Evolutionary conservation across 73 alveolate species (phyloP), one percentile per base, ranked within the genome.

Genomic region (Paramecium sexaurelia): DNA sequence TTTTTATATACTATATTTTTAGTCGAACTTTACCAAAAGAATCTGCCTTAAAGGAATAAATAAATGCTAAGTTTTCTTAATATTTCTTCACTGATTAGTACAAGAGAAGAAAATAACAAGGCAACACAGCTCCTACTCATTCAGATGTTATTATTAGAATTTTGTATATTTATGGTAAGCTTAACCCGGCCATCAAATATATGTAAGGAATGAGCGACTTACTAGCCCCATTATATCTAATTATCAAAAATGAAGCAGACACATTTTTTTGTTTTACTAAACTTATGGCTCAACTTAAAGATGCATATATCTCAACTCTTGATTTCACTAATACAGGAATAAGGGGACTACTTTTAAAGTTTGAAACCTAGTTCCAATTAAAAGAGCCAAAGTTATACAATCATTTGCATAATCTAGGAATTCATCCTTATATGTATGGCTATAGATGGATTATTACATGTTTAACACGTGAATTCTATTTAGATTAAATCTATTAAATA

Each of bases 251-350:
- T 78, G 90, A 78, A 33, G 75, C 90, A 17, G 45, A 39, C 32
- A 78, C 90, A 37, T 78, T 78, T 24, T 78, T 78, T 45, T 78
- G 90, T 45, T 78, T 78, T 43, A 78, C 90, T 20, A 78, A 24
- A 17, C 13, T 78, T 7, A 78, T 78, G 90, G 40, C 75, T 24
- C 43, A 78, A 37, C 27, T 39, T 5, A 78, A 78, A 43, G 90
- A 78, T 41, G 43, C 55, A 17, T 78, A 29, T 33, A 78, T 78
- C 7, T 29, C 43, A 2, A 24, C 33, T 41, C 73, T 78, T n/a
- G 73, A 45, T 43, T 41, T 29, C 39, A 37, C 68, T 9, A 17
- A 20, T 1, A 40, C 33, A 9, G 90, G 90, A 40, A 78, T 78
- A 5, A 39, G 90, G 22, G 90, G 90, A 43, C 20, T 41, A 41